These are phyloP conservation scores for Cryptococcus sp. DNA, from an alignment of 1,284 basidiomycete species.

Conservation along the genomic window DNA sequence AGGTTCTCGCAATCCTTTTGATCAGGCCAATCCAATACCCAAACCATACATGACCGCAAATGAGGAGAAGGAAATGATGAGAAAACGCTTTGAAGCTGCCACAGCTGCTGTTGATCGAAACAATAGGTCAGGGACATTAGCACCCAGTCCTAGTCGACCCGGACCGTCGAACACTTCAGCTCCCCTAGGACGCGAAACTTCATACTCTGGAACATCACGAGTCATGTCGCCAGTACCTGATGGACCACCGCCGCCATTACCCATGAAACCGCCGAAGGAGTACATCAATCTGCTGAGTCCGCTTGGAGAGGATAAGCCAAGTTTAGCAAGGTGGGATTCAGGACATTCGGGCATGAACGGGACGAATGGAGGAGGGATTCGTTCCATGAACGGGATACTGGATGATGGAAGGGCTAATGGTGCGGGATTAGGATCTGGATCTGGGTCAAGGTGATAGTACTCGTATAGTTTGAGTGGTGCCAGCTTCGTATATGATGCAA, in stretches of 20 bases:
- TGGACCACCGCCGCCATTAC: constrained; percentile 38
- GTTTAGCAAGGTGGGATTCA: neutral
- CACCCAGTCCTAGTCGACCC: too few relatives aligned
- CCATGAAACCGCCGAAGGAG: constrained; percentile 37
- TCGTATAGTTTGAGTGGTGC: too few relatives aligned
- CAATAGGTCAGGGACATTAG: neutral
- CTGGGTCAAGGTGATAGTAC: too few relatives aligned
- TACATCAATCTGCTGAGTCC: constrained; percentile 36
- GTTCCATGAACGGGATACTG: neutral
- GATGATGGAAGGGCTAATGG: neutral
- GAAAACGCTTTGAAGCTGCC: constrained; percentile 32
- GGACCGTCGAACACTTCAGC: too few relatives aligned
- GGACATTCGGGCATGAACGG: neutral
- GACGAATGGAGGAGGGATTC: neutral
- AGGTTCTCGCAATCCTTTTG: neutral
- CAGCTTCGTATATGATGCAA: too few relatives aligned
- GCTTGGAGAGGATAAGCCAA: constrained; percentile 6
- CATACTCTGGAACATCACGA: neutral
- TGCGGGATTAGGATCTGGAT: neutral
- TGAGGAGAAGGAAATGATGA: constrained; percentile 38
- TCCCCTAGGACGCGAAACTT: neutral
- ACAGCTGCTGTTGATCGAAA: constrained; percentile 12
- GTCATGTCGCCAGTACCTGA: neutral
- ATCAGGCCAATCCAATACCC: neutral
- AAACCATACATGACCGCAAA: constrained; percentile 20